Conservation (phyloP, 768 basidiomycete genomes). For the Boletus eberwhitei region DNA sequence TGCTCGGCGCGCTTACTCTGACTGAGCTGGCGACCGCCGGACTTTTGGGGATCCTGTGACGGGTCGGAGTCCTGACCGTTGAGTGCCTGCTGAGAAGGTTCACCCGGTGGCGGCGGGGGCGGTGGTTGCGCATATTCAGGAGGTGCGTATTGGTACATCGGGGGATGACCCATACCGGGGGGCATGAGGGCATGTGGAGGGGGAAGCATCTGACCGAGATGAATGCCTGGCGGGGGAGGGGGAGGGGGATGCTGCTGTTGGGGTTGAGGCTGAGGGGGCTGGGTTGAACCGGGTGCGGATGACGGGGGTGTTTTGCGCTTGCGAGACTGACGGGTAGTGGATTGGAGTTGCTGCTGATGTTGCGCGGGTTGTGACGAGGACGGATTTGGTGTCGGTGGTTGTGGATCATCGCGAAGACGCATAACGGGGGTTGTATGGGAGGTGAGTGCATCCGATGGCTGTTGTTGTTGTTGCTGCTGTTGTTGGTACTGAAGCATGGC, state of each 20-base stretch:
- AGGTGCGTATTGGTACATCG: conserved; percentile 36
- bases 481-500: conserved; percentile 30
- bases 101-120: conserved; percentile 21
- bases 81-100: conserved; percentile 27
- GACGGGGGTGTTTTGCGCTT: conserved; percentile 71
- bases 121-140: conserved; percentile 31
- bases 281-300: conserved; percentile 16
- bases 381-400: conserved; percentile 10
- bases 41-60: conserved; percentile 4
- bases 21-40: conserved; percentile 57
- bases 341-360: neutral
- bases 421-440: conserved; percentile 33
- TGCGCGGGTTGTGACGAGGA: conserved; percentile 16
- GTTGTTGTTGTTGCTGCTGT: conserved; percentile 19
- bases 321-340: conserved; percentile 34
- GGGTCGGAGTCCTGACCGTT: conserved; percentile 17
- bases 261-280: conserved; percentile 23
- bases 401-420: conserved; percentile 61
- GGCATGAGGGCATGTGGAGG: conserved; percentile 54
- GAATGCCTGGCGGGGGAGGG: conserved; percentile 34
- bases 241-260: conserved; percentile 32
- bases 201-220: conserved; percentile 52
- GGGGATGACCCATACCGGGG: conserved; percentile 29
- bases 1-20: conserved; percentile 89
- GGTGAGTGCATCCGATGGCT: conserved; percentile 14